Evolutionary conservation across 1,284 basidiomycete species (phyloP), one percentile per base, ranked within the genome.

Genomic region (Cutaneotrichosporon sp.): DNA sequence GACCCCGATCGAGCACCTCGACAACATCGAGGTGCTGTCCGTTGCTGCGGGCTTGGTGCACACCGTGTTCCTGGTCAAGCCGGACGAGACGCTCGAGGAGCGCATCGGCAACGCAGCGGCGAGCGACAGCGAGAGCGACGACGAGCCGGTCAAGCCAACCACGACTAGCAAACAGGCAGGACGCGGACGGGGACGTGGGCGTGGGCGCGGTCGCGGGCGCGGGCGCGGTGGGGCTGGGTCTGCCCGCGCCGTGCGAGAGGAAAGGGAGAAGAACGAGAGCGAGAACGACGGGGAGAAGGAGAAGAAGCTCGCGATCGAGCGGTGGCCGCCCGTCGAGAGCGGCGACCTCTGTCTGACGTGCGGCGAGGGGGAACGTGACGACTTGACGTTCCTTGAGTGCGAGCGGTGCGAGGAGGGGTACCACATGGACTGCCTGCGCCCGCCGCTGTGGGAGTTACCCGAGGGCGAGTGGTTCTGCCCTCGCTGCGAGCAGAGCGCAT

Each of bases 401-500:
- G 93, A 95, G 74, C 92, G 91, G 89, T 98, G 94, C 75, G 94
- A 97, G 72, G 84, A 85, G 51, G 91, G 93, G 0, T 97, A 90
- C 75, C 94, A 98, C 75, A 81, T 90, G 14, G 83, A 82, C 4
- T 98, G 94, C 76, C 84, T 95, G 53, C 79, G 82, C 34, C 94
- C 93, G 8, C 90, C 91, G 3, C 80, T 98, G 54, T 74, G 80
- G 16, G 86, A 82, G 1, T 81, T 95, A 16, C 95, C 95, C 0
- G 90, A 91, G 24, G 94, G 90, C 38, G 91, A 94, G 76, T 95
- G 92, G 92, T 95, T 94, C 83, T 95, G 92, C 72, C 87, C 89
- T 0, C 81, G 84, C 54, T 95, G 92, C 67, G 72, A 72, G 43
- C 64, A 64, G 22, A 53, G 13, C 24, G 13, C 14, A 1, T 27